Conservation (phyloP, 331 rosid species). For the Phaseolus coccineus region DNA sequence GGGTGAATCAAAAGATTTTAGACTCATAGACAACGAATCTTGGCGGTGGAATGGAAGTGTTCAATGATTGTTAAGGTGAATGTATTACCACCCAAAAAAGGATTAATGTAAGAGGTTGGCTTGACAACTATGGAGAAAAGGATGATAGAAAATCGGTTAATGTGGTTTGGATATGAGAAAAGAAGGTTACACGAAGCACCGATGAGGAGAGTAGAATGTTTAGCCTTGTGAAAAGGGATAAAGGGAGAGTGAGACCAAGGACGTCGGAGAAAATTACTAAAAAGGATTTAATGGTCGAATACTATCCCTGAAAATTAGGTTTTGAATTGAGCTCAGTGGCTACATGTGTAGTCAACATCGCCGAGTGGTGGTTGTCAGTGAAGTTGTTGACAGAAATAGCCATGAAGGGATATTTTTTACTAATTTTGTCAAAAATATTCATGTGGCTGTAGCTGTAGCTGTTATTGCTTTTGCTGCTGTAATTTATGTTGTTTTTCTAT, state of each 20-base stretch:
- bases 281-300: background rate
- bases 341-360: background rate
- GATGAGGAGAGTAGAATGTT: background rate
- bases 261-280: background rate
- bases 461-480: background rate
- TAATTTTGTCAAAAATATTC: background rate
- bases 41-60: background rate
- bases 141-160: background rate
- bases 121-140: background rate
- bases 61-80: background rate
- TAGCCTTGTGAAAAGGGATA: background rate
- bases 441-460: conserved; percentile 2
- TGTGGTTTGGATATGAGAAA: background rate
- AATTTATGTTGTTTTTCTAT: too few species aligned
- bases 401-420: conserved; percentile 17
- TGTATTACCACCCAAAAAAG: background rate
- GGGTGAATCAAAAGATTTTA: background rate
- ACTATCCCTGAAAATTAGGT: background rate
- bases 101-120: background rate
- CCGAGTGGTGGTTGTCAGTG: background rate
- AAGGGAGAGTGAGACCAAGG: background rate
- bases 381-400: conserved; percentile 6
- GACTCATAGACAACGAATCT: background rate
- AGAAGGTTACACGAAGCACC: background rate
- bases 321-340: background rate